phyloP scores from a whole-genome alignment of 2,329 filamentous ascomycete genomes.

The Epichloe uncinata region DNA sequence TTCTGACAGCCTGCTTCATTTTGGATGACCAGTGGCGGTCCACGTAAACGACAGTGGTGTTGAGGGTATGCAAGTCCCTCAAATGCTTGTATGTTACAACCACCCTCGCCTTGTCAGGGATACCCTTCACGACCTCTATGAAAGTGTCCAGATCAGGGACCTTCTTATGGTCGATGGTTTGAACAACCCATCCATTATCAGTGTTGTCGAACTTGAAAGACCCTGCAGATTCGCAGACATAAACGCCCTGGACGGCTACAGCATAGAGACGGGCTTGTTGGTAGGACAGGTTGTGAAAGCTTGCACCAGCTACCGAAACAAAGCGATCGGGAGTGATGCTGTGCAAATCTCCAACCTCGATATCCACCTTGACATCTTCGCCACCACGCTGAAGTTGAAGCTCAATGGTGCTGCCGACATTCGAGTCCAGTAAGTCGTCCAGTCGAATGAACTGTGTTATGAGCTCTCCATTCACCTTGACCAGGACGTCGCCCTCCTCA shows the following conservation, averaged over 20 bases:
- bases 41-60: conserved; percentile 82
- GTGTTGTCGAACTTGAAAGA: conserved; percentile 90
- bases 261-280: conserved; percentile 95
- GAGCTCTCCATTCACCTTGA: conserved; percentile 87
- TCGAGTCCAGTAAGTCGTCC: conserved; percentile 84
- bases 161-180: conserved; percentile 83
- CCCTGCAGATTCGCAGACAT: conserved; percentile 85
- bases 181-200: conserved; percentile 85
- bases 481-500: conserved; percentile 84
- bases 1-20: conserved; percentile 85
- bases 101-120: conserved; percentile 71
- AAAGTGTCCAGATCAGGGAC: conserved; percentile 81
- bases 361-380: conserved; percentile 70
- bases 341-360: conserved; percentile 81
- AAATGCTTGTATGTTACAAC: conserved; percentile 95
- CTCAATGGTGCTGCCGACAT: conserved; percentile 63
- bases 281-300: conserved; percentile 93
- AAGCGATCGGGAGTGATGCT: conserved; percentile 92
- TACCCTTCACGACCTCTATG: conserved; percentile 76
- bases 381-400: conserved; percentile 82
- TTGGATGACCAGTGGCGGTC: conserved; percentile 93
- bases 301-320: conserved; percentile 82
- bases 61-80: conserved; percentile 82
- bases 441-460: conserved; percentile 86
- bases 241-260: conserved; percentile 83